Base-by-base conservation (phyloP, 768 basidiomycete species). In the Rhodosporidiobolus odoratus region DNA sequence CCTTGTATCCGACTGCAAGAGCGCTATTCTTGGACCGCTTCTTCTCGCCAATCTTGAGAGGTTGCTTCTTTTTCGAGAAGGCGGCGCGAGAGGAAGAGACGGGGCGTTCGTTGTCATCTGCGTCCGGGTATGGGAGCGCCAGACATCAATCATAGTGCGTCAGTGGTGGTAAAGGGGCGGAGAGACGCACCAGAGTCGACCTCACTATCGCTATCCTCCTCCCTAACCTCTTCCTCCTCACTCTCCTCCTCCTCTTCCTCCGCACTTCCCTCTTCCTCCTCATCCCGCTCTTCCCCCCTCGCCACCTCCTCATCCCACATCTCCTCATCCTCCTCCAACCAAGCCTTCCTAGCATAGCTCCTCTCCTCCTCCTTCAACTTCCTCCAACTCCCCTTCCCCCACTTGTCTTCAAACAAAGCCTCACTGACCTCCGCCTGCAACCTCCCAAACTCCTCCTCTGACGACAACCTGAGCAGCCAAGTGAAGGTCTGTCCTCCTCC, bases 1-100 rank as follows among this genome's bases (percentile, higher is more conserved):
- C 91, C 81, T 91, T 92, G 84, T 96, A 94, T 17, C 95, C 95
- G 48, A 98, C 88, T 6, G 90, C 91, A 45, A 98, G 84, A 72
- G 92, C 90, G 9, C 90, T 89, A 79, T 98, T 98, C 60, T 76
- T 77, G 21, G 74, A 71, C n/a, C 65, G 76, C 74, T 35, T 75
- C 75, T 57, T 78, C 72, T 13, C 74, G 74, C 30, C 74, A 52
- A 77, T 78, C 58, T 79, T 79, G 32, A 84, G 84, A 84, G 35
- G 17, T 7, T 86, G 81, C 0, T 81, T 82, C 7, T 80, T 80
- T 25, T 79, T 79, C 0, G 80, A 13, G 76, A 40, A 67, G 41
- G 62, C 59, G 38, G 47, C 58, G 4, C 54, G 64, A 2, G 48
- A 52, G 23, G 58, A 40, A n/a, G 50, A 57, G 10, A 47, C 54